These are phyloP conservation scores for Podaxis mareebaensis DNA, from an alignment of 768 basidiomycete species.

Conservation along the genomic window DNA sequence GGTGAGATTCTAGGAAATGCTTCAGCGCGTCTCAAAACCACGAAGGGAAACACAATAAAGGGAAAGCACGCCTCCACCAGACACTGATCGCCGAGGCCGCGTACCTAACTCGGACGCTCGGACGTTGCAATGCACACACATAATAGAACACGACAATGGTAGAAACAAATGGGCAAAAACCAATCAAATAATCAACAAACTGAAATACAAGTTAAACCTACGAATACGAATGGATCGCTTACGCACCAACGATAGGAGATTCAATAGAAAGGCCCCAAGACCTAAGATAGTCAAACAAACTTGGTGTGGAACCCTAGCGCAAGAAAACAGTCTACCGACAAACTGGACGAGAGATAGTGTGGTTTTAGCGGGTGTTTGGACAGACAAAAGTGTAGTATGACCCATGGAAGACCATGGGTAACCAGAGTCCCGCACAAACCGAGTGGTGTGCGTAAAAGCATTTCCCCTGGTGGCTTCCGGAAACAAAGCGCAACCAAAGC, in stretches of 20 bases:
- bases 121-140: background rate
- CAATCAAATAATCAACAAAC: background rate
- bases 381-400: too few species aligned
- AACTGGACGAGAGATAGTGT: too few species aligned
- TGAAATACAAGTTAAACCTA: background rate
- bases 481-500: too few species aligned
- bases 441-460: too few species aligned
- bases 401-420: too few species aligned
- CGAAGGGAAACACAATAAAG: background rate
- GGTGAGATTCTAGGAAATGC: background rate
- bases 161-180: background rate
- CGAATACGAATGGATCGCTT: background rate
- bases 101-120: background rate
- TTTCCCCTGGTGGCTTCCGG: too few species aligned
- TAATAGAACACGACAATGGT: background rate
- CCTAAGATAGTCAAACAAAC: background rate
- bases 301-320: background rate
- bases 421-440: too few species aligned
- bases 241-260: background rate
- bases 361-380: too few species aligned
- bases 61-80: background rate
- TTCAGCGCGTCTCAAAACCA: background rate
- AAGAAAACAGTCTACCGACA: too few species aligned
- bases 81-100: background rate
- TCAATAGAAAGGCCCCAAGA: background rate